A percentile compares a stretch with the other conserved stretches of the same genome.
Conservation (phyloP, 768 basidiomycete species). For the Lactarius quietus region DNA sequence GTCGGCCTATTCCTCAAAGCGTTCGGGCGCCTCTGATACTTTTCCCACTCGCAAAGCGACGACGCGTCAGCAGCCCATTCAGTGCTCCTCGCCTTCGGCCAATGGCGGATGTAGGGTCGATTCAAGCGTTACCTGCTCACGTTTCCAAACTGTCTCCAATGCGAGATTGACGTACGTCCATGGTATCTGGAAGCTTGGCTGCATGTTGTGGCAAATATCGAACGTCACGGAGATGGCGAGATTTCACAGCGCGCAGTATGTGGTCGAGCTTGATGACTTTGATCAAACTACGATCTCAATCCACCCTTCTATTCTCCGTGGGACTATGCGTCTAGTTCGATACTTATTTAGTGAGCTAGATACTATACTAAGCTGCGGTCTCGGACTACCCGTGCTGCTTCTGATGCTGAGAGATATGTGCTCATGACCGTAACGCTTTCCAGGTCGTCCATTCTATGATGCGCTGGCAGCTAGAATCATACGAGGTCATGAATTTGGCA, state of each 20-base stretch:
- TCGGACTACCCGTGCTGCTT: too few species aligned
- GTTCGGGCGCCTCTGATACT: not conserved
- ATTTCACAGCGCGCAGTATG: slow-evolving; percentile 1
- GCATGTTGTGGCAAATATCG: not conserved
- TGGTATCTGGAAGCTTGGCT: too few species aligned
- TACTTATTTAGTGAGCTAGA: too few species aligned
- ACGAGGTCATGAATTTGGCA: too few species aligned
- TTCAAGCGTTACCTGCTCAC: not conserved
- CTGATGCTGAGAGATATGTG: too few species aligned
- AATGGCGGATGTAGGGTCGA: not conserved
- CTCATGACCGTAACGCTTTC: too few species aligned
- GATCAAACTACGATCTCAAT: slow-evolving; percentile 5
- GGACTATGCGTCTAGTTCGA: too few species aligned
- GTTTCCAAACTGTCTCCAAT: not conserved
- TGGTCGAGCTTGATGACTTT: slow-evolving; percentile 54
- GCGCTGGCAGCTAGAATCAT: too few species aligned
- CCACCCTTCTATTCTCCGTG: too few species aligned
- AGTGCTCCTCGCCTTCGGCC: too few species aligned
- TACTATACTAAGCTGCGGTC: too few species aligned
- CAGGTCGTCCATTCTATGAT: too few species aligned
- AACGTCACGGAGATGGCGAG: not conserved
- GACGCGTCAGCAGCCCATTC: not conserved
- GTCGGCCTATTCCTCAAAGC: not conserved
- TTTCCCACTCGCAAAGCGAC: not conserved
- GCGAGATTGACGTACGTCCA: not conserved